Evolutionary conservation across 768 basidiomycete species (phyloP).

Genomic region (Leccinum pellstonianum): DNA sequence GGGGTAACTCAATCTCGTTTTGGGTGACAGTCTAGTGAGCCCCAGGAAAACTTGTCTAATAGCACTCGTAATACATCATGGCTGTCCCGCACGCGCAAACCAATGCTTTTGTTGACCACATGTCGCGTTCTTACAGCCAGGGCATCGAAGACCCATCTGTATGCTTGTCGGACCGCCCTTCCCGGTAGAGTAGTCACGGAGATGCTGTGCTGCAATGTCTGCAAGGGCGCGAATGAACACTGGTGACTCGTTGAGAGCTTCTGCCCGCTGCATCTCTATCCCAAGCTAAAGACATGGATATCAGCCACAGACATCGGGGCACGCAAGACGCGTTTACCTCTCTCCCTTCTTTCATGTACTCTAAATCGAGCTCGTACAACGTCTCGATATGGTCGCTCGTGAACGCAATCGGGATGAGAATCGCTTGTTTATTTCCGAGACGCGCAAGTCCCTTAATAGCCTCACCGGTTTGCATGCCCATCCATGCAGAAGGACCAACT

Average conservation of each 20-base stretch:
- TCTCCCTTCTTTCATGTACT: slow-evolving; percentile 87
- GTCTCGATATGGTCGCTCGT: slow-evolving; percentile 99
- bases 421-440: slow-evolving; percentile 69
- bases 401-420: slow-evolving; percentile 95
- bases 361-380: slow-evolving; percentile 91
- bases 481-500: slow-evolving; percentile 97
- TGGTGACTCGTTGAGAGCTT: slow-evolving; percentile 92
- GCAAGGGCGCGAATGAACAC: slow-evolving; percentile 94
- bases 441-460: slow-evolving; percentile 85
- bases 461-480: slow-evolving; percentile 94
- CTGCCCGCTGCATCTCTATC: slow-evolving; percentile 84
- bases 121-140: slow-evolving; percentile 87
- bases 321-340: slow-evolving; percentile 56
- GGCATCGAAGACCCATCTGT: slow-evolving; percentile 87
- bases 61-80: slow-evolving; percentile 29
- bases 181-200: slow-evolving; percentile 59
- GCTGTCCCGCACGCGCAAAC: slow-evolving; percentile 75
- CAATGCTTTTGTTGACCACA: slow-evolving; percentile 88
- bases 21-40: not conserved
- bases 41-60: not conserved
- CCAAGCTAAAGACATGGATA: slow-evolving; percentile 60
- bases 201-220: slow-evolving; percentile 82
- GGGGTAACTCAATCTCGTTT: not conserved
- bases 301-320: not conserved
- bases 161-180: slow-evolving; percentile 61